phyloP scores from a whole-genome alignment of 2,329 filamentous ascomycete species.

The Penicillium glabrum region DNA sequence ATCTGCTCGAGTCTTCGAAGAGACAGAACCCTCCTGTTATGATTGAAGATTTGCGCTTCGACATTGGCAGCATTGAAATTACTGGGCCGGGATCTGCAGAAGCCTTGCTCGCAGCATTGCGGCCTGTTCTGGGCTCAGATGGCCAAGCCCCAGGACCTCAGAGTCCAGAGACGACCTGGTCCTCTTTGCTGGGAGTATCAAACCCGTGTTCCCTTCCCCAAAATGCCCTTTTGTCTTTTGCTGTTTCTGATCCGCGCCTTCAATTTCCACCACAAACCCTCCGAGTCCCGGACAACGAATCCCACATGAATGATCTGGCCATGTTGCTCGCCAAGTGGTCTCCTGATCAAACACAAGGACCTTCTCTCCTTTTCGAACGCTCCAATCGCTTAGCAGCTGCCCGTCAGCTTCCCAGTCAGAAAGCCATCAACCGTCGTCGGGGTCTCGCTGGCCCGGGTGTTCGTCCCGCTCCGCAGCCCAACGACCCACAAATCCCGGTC shows the following conservation, averaged over 20 bases:
- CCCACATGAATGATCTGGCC: constrained; percentile 49
- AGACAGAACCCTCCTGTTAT: constrained; percentile 61
- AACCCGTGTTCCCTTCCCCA: constrained; percentile 69
- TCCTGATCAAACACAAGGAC: constrained; percentile 53
- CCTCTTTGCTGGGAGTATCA: constrained; percentile 52
- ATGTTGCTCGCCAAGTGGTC: constrained; percentile 68
- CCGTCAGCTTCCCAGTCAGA: constrained; percentile 69
- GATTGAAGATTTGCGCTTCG: constrained; percentile 67
- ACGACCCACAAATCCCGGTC: constrained; percentile 76
- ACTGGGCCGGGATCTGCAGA: constrained; percentile 77
- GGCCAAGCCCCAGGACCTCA: constrained; percentile 21
- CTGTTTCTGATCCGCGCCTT: constrained; percentile 75
- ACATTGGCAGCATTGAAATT: constrained; percentile 70
- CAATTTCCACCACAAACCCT: constrained; percentile 68
- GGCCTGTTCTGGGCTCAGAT: constrained; percentile 38
- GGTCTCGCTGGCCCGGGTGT: constrained; percentile 62
- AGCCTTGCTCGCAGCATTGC: constrained; percentile 68
- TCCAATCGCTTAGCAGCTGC: constrained; percentile 64
- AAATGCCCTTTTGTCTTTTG: constrained; percentile 70
- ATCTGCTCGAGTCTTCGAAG: constrained; percentile 59
- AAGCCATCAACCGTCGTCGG: constrained; percentile 76
- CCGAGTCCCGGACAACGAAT: constrained; percentile 39
- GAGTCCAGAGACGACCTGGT: constrained; percentile 42
- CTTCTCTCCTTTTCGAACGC: constrained; percentile 66
- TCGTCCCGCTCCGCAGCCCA: constrained; percentile 55